Evolutionary conservation across 2,329 filamentous ascomycete species (phyloP).

Genomic region (Exutisphaerella laricina): DNA sequence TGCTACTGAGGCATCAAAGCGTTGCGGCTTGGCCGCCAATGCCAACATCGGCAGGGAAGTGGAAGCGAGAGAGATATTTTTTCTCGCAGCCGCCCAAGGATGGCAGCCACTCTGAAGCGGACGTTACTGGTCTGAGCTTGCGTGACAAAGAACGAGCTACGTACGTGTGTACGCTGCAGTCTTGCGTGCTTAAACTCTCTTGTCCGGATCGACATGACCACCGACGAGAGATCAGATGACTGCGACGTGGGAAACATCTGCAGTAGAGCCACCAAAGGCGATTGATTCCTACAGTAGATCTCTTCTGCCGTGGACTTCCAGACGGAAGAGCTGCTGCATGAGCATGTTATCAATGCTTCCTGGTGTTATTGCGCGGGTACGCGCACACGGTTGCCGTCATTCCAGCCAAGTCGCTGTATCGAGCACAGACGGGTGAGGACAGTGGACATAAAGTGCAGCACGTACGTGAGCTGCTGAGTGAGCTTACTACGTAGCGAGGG

Average conservation of each 20-base stretch:
- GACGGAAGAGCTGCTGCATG: background rate
- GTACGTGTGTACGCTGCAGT: background rate
- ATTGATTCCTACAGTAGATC: background rate
- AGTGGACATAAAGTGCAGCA: no score
- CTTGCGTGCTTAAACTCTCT: background rate
- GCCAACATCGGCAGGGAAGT: background rate
- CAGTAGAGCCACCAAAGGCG: no score
- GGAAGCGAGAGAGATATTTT: background rate
- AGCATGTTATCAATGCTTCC: background rate
- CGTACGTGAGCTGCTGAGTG: no score
- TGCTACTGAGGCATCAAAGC: background rate
- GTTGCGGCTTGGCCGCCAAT: background rate
- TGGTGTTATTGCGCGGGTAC: no score
- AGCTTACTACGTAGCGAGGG: no score
- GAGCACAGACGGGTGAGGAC: no score
- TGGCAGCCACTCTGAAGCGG: no score
- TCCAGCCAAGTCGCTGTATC: no score
- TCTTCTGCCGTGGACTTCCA: background rate
- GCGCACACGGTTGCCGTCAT: no score
- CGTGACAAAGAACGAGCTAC: background rate
- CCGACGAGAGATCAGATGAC: slow-evolving; percentile 1
- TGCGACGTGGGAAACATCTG: background rate
- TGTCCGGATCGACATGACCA: background rate
- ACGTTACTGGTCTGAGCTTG: background rate
- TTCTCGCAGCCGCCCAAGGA: background rate